Evolutionary conservation across 2,329 filamentous ascomycete genomes (phyloP).

Genomic region (Onygenales sp.): DNA sequence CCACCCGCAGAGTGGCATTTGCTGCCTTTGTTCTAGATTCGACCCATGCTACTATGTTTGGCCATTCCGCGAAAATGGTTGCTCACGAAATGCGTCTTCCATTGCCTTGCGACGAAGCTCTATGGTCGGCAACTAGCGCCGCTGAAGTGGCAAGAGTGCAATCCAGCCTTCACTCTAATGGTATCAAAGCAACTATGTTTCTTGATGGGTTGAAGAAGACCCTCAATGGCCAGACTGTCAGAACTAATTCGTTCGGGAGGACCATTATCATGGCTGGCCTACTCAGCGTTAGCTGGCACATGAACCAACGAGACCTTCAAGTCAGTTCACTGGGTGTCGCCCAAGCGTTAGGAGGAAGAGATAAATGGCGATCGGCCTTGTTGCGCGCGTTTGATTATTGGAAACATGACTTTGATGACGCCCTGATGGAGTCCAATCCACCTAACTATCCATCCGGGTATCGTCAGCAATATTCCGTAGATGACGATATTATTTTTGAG

Average conservation of each 20-base stretch:
- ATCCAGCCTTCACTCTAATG: conserved; percentile 67
- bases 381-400: conserved; percentile 87
- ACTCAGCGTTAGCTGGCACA: conserved; percentile 90
- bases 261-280: conserved; percentile 91
- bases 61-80: conserved; percentile 93
- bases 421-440: conserved; percentile 47
- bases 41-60: conserved; percentile 95
- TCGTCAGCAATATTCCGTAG: conserved; percentile 26
- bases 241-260: conserved; percentile 86
- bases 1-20: conserved; percentile 81
- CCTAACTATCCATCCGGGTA: conserved; percentile 14
- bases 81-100: conserved; percentile 89
- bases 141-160: conserved; percentile 80
- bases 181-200: conserved; percentile 76
- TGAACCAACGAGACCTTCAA: conserved; percentile 92
- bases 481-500: conserved; percentile 70
- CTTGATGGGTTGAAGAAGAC: conserved; percentile 85
- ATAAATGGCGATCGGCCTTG: conserved; percentile 81
- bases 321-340: conserved; percentile 76
- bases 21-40: conserved; percentile 93
- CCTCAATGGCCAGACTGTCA: conserved; percentile 72
- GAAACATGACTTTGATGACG: conserved; percentile 84
- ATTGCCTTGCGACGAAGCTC: conserved; percentile 80
- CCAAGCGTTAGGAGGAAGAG: conserved; percentile 71
- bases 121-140: conserved; percentile 86